These are phyloP conservation scores for Aethionema arabicum DNA, from an alignment of 345 rosid genomes.

Conservation along the genomic window DNA sequence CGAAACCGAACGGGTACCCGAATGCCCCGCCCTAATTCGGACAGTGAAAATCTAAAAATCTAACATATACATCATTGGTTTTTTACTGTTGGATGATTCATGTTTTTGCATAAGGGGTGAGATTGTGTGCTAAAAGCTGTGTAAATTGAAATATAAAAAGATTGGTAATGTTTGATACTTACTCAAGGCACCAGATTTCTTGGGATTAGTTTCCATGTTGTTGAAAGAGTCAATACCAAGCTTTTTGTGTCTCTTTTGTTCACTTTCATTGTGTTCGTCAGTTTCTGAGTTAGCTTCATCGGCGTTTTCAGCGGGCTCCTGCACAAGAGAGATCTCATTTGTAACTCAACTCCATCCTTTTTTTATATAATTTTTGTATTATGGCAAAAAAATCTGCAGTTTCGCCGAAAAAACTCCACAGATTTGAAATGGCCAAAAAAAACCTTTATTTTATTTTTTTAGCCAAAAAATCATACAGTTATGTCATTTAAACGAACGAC, in stretches of 20 bases:
- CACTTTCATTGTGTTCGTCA: constrained; percentile 39
- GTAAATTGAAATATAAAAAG: not conserved
- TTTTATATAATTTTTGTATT: too few species aligned
- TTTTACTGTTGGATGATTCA: not conserved
- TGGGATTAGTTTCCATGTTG: constrained; percentile 56
- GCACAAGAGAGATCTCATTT: constrained; percentile 20
- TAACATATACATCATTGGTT: not conserved
- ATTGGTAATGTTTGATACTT: constrained; percentile 33
- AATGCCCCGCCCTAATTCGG: too few species aligned
- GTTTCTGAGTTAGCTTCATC: constrained; percentile 36
- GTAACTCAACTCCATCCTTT: constrained; percentile 13
- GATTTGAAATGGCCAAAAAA: too few species aligned
- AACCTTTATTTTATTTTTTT: too few species aligned
- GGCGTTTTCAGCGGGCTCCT: constrained; percentile 53
- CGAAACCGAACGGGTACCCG: too few species aligned
- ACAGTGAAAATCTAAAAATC: not conserved
- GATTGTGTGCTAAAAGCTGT: not conserved
- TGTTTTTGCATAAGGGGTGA: not conserved
- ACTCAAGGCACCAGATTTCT: constrained; percentile 78
- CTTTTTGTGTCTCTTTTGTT: constrained; percentile 36
- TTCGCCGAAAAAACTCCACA: too few species aligned
- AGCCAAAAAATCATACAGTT: too few species aligned
- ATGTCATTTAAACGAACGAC: too few species aligned
- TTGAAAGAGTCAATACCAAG: constrained; percentile 69
- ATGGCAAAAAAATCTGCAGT: too few species aligned